phyloP scores from a whole-genome alignment of 495 filamentous ascomycete species.

The Penicillium pulvis region DNA sequence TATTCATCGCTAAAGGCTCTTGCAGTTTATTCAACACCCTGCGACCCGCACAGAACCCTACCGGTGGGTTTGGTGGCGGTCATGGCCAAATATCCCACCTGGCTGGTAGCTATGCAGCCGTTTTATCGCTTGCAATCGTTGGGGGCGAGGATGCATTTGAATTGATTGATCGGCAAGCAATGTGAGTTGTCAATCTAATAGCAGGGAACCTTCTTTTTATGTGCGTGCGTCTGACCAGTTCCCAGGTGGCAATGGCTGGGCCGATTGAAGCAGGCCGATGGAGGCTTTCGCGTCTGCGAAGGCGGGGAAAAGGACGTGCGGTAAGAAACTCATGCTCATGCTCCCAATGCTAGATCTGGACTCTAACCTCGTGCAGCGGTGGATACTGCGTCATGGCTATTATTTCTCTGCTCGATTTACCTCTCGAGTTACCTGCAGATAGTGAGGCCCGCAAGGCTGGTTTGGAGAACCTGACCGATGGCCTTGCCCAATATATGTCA shows the following conservation, averaged over 20 bases:
- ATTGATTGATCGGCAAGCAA: conserved; percentile 74
- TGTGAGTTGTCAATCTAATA: conserved; percentile 52
- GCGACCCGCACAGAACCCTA: conserved; percentile 74
- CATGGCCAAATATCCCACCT: conserved; percentile 85
- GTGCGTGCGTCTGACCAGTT: conserved; percentile 26
- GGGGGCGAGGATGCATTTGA: conserved; percentile 71
- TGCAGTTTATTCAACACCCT: conserved; percentile 69
- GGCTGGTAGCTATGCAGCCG: conserved; percentile 82
- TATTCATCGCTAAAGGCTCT: conserved; percentile 10
- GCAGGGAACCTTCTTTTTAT: conserved; percentile 7
- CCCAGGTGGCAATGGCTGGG: conserved; percentile 82
- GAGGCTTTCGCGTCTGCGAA: conserved; percentile 77
- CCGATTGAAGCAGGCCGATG: conserved; percentile 76
- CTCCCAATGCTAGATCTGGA: conserved; percentile 14
- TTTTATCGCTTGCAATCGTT: conserved; percentile 75
- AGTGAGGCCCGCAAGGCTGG: conserved; percentile 50
- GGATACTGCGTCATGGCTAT: conserved; percentile 87
- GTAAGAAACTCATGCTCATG: conserved; percentile 43
- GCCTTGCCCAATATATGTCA: conserved; percentile 76
- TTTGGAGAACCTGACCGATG: conserved; percentile 59
- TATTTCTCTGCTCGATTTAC: conserved; percentile 79
- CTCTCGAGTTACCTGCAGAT: conserved; percentile 72
- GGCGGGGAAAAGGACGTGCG: conserved; percentile 92
- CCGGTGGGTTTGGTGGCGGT: conserved; percentile 93
- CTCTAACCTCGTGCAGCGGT: conserved; percentile 55